A percentile compares a stretch with the other conserved stretches of the same genome.
Conservation (phyloP, 345 rosid genomes). For the Rhodomyrtus tomentosa region DNA sequence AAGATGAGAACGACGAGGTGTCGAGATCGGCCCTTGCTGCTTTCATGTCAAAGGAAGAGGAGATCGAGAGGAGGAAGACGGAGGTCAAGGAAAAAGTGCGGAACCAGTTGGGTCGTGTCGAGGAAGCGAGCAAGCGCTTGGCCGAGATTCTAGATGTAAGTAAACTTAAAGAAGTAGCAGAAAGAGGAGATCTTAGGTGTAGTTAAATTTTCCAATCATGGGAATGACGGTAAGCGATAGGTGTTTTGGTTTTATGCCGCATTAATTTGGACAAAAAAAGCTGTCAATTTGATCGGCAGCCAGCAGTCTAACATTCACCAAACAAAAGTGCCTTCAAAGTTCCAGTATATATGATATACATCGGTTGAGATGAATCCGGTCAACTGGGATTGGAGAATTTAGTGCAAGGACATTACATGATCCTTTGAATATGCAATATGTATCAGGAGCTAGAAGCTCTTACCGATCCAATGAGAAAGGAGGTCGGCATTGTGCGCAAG, state of each 20-base stretch:
- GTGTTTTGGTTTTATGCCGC: neutral
- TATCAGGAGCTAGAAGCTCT: conserved; percentile 59
- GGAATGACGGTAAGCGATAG: neutral
- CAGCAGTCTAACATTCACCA: neutral
- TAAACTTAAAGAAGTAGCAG: neutral
- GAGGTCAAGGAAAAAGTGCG: conserved; percentile 65
- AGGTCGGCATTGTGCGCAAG: conserved; percentile 37
- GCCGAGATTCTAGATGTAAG: conserved; percentile 82
- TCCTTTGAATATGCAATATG: neutral
- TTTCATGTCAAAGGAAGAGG: conserved; percentile 80
- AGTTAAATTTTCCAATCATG: neutral
- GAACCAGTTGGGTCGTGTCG: conserved; percentile 58
- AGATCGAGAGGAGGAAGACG: conserved; percentile 78
- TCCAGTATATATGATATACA: neutral
- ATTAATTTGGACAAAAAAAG: neutral
- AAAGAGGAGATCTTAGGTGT: neutral
- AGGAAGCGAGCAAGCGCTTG: conserved; percentile 63
- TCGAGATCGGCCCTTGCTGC: conserved; percentile 57
- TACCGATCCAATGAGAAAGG: conserved; percentile 65
- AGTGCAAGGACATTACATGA: neutral
- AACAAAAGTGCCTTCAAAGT: neutral
- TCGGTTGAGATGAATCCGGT: neutral
- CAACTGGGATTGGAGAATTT: neutral
- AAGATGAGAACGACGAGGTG: conserved; percentile 68
- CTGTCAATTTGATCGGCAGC: neutral